These are phyloP conservation scores for Epichloe amarillans DNA, from an alignment of 2,329 filamentous ascomycete genomes.

Conservation along the genomic window DNA sequence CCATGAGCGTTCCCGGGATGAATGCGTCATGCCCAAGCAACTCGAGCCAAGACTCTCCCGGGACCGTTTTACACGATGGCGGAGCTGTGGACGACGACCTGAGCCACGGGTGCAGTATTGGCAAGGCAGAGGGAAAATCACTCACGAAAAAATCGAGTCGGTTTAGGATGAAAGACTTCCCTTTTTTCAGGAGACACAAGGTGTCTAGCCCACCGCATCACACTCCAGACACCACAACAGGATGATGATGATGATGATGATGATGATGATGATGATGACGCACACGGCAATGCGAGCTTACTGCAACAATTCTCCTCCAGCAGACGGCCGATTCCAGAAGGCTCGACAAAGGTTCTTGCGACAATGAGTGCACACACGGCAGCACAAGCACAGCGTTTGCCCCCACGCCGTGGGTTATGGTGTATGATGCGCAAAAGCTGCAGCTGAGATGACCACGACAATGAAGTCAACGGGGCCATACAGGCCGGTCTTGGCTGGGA, in stretches of 20 bases:
- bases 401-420: too few species aligned
- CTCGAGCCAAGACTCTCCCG: slow-evolving; percentile 15
- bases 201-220: slow-evolving; percentile 19
- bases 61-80: slow-evolving; percentile 13
- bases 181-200: slow-evolving; percentile 42
- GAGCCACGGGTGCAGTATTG: slow-evolving; percentile 27
- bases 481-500: neutral
- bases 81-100: slow-evolving; percentile 17
- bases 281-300: neutral
- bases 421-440: too few species aligned
- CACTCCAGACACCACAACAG: slow-evolving; percentile 21
- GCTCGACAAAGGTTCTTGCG: neutral
- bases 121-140: slow-evolving; percentile 34
- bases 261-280: neutral
- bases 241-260: slow-evolving; percentile 14
- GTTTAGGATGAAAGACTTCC: slow-evolving; percentile 49
- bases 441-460: too few species aligned
- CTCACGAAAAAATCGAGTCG: slow-evolving; percentile 50
- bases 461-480: neutral
- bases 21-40: slow-evolving; percentile 25
- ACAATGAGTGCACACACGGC: neutral
- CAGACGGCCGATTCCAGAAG: neutral
- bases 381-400: too few species aligned
- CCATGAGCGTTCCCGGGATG: slow-evolving; percentile 27
- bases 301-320: neutral